Base-by-base conservation (phyloP, 2,329 filamentous ascomycete genomes). In the Hypoxylon sp. region DNA sequence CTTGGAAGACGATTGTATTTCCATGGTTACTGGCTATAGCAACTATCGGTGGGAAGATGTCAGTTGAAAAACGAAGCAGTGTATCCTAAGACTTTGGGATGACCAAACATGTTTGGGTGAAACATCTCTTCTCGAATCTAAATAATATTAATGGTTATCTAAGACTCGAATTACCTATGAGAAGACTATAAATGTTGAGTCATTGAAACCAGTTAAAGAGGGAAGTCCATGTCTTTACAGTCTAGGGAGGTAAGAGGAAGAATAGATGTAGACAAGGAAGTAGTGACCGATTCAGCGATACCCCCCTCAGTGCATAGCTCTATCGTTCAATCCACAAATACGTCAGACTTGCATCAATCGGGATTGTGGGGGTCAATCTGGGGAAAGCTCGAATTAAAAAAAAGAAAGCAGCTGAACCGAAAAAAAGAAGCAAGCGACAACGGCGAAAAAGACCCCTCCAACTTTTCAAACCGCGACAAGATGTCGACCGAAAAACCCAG, bases 401-500 rank as follows among this genome's bases (percentile, higher is more conserved):
- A n/a, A n/a, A n/a, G n/a, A n/a, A n/a, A n/a, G n/a, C n/a, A n/a
- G n/a, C n/a, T n/a, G n/a, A n/a, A n/a, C n/a, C n/a, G n/a, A n/a
- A 41, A 54, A 47, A 27, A 13, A 40, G 12, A 20, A 16, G 16
- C 7, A 38, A 38, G 29, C 29, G 16, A 27, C 16, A 35, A 26
- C 8, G 20, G 19, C 30, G 11, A 37, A 32, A 38, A 15, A 7
- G 7, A n/a, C 21, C 27, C 37, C 34, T 23, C 43, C 30, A 16
- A 51, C 30, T 9, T 46, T 46, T 7, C 38, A 15, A 34, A 8
- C 31, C 51, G 31, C 59, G 45, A 55, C 55, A 47, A 48, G n/a
- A 59, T 63, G 51, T 44, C 66, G 50, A 65, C 69, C 46, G 77
- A 76, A 58, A 80, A 79, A 68, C 90, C 92, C 35, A 96, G 89